These are phyloP conservation scores for Aspergillus sp. DNA, from an alignment of 2,329 filamentous ascomycete genomes.

Conservation along the genomic window DNA sequence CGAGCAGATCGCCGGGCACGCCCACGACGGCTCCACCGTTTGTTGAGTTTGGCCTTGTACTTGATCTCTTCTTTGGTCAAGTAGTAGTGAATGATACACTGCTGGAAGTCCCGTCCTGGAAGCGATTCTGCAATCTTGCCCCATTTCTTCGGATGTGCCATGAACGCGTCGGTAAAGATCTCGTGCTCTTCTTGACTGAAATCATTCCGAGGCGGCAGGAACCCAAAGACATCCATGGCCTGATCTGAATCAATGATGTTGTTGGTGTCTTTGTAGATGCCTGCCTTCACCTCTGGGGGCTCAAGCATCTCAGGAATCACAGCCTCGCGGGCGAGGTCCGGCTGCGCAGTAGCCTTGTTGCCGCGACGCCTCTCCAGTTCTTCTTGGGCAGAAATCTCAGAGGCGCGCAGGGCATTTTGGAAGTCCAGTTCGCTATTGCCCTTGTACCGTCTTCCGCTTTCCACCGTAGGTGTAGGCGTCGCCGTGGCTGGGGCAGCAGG, in stretches of 20 bases:
- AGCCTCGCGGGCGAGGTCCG: constrained; percentile 50
- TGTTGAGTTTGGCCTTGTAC: constrained; percentile 53
- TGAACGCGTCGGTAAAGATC: constrained; percentile 51
- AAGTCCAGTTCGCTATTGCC: constrained; percentile 54
- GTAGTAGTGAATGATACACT: constrained; percentile 56
- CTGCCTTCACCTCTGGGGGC: constrained; percentile 39
- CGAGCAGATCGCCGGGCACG: constrained; percentile 41
- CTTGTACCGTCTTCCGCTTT: constrained; percentile 47
- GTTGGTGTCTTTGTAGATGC: constrained; percentile 51
- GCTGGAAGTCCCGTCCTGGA: constrained; percentile 49
- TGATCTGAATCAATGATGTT: constrained; percentile 41
- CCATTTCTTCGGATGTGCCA: constrained; percentile 54
- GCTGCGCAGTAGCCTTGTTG: constrained; percentile 46
- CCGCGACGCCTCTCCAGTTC: constrained; percentile 49
- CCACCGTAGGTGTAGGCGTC: constrained; percentile 35
- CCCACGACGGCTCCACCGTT: constrained; percentile 47
- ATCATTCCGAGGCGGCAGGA: constrained; percentile 49
- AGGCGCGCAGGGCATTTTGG: constrained; percentile 50
- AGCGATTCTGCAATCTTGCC: constrained; percentile 53
- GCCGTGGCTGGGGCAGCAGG: constrained; percentile 36
- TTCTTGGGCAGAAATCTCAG: constrained; percentile 51
- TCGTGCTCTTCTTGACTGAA: constrained; percentile 52
- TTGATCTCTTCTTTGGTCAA: constrained; percentile 53
- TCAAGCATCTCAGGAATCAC: constrained; percentile 52
- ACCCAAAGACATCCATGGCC: constrained; percentile 48